Conservation (phyloP, 108 stramenopile species). For the Fistulifera pelliculosa region DNA sequence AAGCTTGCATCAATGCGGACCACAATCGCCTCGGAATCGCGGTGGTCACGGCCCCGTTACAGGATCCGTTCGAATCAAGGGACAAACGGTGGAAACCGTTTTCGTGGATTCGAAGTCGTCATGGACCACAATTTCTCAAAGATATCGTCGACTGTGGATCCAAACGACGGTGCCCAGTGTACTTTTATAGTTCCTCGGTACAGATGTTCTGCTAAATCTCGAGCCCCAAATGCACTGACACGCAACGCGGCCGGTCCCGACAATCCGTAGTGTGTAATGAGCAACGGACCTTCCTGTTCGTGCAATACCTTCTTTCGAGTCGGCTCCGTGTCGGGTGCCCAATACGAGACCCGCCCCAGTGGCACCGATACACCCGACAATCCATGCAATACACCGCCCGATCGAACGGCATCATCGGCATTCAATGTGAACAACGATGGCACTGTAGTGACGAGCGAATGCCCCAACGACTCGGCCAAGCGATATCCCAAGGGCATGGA, state of each 20-base stretch:
- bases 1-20: conserved; percentile 46
- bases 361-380: conserved; percentile 73
- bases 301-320: conserved; percentile 8
- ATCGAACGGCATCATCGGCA: conserved; percentile 39
- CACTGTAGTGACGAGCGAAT: conserved; percentile 62
- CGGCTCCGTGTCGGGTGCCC: conserved; percentile 20
- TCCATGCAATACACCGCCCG: conserved; percentile 57
- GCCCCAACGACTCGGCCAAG: conserved; percentile 74
- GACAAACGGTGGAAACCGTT: conserved; percentile 55
- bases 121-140: conserved; percentile 30
- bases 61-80: conserved; percentile 17
- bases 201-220: conserved; percentile 61
- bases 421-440: conserved; percentile 91
- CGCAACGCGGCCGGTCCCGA: conserved; percentile 88
- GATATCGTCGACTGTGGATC: conserved; percentile 30
- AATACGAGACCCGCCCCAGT: conserved; percentile 35
- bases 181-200: conserved; percentile 55
- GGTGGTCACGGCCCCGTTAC: background rate
- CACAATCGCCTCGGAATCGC: conserved; percentile 71
- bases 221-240: conserved; percentile 87
- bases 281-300: conserved; percentile 77
- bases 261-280: conserved; percentile 89
- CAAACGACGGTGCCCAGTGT: conserved; percentile 42
- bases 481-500: conserved; percentile 76
- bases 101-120: conserved; percentile 26